Evolutionary conservation across 2,329 filamentous ascomycete species (phyloP).

Genomic region (Zymoseptoria ardabiliae): DNA sequence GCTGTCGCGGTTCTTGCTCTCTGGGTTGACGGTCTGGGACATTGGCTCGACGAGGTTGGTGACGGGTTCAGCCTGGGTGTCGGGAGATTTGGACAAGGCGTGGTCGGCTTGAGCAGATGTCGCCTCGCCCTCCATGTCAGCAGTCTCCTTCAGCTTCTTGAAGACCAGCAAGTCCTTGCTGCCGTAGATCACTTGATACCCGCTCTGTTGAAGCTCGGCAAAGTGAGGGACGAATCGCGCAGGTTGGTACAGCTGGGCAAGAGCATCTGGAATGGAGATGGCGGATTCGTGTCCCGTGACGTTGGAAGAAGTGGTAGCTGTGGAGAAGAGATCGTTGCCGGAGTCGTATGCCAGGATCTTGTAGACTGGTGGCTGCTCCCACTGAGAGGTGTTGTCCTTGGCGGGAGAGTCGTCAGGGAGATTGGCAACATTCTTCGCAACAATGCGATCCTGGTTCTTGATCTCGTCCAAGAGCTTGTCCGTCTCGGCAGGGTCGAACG

Average conservation of each 20-base stretch:
- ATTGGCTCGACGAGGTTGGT: constrained; percentile 5
- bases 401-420: background rate
- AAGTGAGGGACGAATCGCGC: constrained; percentile 61
- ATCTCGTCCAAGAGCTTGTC: background rate
- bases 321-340: constrained; percentile 48
- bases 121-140: constrained; percentile 5
- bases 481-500: background rate
- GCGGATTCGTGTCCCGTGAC: constrained; percentile 47
- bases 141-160: constrained; percentile 47
- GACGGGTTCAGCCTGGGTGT: constrained; percentile 5
- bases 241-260: constrained; percentile 55
- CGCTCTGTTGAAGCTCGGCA: constrained; percentile 49
- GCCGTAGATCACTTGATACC: constrained; percentile 61
- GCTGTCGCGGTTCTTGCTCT: constrained; percentile 17
- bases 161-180: constrained; percentile 59
- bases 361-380: constrained; percentile 42
- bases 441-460: background rate
- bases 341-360: constrained; percentile 62
- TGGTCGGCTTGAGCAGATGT: constrained; percentile 18
- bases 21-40: constrained; percentile 43
- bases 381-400: constrained; percentile 9
- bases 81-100: constrained; percentile 13
- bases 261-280: constrained; percentile 52
- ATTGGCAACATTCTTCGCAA: background rate
- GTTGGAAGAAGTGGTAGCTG: constrained; percentile 50